Percentiles rank a stretch among this genome's conserved stretches.
These are phyloP conservation scores for Paraglomus occultum DNA, from an alignment of 192 early-diverging fungal genomes.

Conservation along the genomic window DNA sequence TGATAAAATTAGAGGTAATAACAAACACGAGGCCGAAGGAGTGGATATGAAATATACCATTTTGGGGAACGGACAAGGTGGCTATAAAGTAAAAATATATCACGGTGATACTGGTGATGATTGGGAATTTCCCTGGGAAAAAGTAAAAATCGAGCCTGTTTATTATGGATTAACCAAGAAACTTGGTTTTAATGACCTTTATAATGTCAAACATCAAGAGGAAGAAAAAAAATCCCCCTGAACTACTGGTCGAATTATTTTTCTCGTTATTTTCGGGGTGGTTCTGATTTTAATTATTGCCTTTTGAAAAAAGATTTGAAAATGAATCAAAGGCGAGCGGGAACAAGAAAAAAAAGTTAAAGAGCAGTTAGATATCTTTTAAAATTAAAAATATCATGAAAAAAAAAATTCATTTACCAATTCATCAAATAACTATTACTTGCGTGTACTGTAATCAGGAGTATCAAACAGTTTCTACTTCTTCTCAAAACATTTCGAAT, in stretches of 20 bases:
- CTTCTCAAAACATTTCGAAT: conserved; percentile 11
- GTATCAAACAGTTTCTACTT: conserved; percentile 7
- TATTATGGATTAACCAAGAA: background rate
- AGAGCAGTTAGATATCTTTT: conserved; percentile 7
- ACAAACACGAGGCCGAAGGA: background rate
- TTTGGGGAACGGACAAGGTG: background rate
- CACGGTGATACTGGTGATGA: background rate
- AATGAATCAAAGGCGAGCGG: conserved; percentile 7
- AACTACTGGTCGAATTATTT: conserved; percentile 8
- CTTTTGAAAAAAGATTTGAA: conserved; percentile 17
- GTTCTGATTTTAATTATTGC: background rate
- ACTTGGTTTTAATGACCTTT: background rate
- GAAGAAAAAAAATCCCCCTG: background rate
- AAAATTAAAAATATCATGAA: conserved; percentile 18
- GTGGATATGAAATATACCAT: conserved; percentile 8
- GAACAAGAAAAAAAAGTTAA: conserved; percentile 8
- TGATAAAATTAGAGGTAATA: background rate
- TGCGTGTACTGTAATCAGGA: conserved; percentile 5
- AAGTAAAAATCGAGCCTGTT: background rate
- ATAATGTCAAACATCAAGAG: background rate
- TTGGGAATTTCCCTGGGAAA: conserved; percentile 7
- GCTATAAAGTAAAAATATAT: conserved; percentile 18
- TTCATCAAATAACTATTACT: conserved; percentile 15
- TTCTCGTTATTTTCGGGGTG: background rate
- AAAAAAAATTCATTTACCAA: conserved; percentile 22